Conservation (phyloP, 108 stramenopile genomes). For the Mayamaea pseudoterrestris region DNA sequence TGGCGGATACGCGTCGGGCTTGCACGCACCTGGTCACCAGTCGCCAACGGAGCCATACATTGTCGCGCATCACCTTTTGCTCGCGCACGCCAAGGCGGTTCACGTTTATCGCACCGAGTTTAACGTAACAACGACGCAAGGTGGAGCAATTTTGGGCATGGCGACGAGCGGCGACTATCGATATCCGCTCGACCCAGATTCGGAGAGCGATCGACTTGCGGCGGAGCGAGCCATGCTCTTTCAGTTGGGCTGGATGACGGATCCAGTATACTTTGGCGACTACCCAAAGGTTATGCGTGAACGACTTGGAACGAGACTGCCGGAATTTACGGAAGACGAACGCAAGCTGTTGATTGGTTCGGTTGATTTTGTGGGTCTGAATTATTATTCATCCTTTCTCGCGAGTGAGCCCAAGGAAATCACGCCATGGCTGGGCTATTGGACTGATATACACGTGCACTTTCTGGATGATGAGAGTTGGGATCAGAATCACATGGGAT, state of each 20-base stretch:
- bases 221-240: conserved; percentile 78
- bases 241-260: conserved; percentile 80
- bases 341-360: conserved; percentile 34
- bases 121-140: conserved; percentile 10
- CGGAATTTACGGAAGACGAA: conserved; percentile 55
- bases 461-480: conserved; percentile 38
- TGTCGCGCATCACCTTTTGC: conserved; percentile 70
- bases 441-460: conserved; percentile 56
- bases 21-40: conserved; percentile 75
- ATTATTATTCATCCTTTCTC: conserved; percentile 72
- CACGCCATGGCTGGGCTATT: conserved; percentile 43
- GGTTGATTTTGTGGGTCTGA: conserved; percentile 86
- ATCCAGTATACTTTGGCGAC: conserved; percentile 66
- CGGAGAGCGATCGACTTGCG: conserved; percentile 43
- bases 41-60: conserved; percentile 40
- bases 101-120: conserved; percentile 52
- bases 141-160: conserved; percentile 68
- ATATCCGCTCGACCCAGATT: conserved; percentile 26
- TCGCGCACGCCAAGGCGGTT: conserved; percentile 82
- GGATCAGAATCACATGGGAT: conserved; percentile 59
- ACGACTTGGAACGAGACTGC: conserved; percentile 55
- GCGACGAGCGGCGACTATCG: conserved; percentile 80
- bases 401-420: conserved; percentile 24
- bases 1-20: conserved; percentile 74
- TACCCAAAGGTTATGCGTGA: conserved; percentile 74